phyloP scores from a whole-genome alignment of 176 grass and related monocot species.

The Leersia perrieri region DNA sequence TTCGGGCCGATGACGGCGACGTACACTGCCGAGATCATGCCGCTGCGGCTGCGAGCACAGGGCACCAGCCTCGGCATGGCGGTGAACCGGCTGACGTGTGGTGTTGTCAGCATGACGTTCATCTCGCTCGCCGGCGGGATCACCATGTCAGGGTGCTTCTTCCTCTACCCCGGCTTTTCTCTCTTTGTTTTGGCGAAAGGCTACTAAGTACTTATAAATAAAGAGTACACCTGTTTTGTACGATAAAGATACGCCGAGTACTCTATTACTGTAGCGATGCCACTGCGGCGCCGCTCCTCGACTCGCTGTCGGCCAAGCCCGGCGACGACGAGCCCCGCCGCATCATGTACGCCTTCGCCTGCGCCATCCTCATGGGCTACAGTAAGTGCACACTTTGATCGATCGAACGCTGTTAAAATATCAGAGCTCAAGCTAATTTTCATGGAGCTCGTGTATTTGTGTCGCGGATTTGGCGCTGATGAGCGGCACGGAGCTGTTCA shows the following conservation, averaged over 20 bases:
- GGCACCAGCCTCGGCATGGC: neutral
- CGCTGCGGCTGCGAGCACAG: too few species aligned
- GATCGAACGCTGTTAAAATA: too few species aligned
- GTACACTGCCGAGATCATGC: too few species aligned
- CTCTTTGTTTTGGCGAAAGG: too few species aligned
- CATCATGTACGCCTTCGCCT: slow-evolving; percentile 31
- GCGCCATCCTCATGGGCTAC: slow-evolving; percentile 43
- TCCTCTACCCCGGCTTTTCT: neutral
- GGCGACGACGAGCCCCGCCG: neutral
- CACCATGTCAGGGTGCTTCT: neutral
- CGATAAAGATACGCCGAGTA: too few species aligned
- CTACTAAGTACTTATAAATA: too few species aligned
- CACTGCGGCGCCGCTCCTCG: neutral
- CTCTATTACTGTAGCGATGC: too few species aligned
- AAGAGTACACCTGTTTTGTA: too few species aligned
- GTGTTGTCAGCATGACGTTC: neutral
- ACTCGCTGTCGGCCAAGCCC: too few species aligned
- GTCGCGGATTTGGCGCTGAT: slow-evolving; percentile 47
- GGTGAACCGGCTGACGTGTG: neutral
- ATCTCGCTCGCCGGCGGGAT: neutral
- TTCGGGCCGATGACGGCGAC: too few species aligned
- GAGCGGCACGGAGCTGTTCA: slow-evolving; percentile 62
- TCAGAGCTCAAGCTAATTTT: too few species aligned
- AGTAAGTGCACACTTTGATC: neutral
- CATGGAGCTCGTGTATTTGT: too few species aligned